Percentiles rank a stretch among this genome's conserved stretches.
phyloP scores from a whole-genome alignment of 2,329 filamentous ascomycete genomes.

The Neopestalotiopsis sp. region DNA sequence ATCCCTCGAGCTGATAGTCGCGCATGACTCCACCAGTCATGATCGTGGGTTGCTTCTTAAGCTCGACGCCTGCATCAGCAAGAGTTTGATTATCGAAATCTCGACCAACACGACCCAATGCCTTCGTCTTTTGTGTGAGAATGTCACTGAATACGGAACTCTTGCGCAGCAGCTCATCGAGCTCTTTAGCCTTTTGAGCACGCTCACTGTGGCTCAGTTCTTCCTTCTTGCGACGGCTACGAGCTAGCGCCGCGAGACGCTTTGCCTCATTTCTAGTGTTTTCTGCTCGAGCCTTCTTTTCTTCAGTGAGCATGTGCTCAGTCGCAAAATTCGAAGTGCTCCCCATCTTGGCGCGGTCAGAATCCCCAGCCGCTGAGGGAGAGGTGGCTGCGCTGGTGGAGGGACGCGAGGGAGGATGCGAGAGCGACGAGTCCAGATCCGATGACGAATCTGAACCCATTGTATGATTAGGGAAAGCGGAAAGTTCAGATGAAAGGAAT shows the following conservation, averaged over 20 bases:
- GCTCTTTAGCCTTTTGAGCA: constrained; percentile 62
- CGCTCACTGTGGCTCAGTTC: constrained; percentile 57
- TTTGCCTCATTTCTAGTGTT: constrained; percentile 57
- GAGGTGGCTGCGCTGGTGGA: constrained; percentile 31
- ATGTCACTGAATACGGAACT: constrained; percentile 68
- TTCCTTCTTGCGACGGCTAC: constrained; percentile 50
- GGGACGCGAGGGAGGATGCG: constrained; percentile 22
- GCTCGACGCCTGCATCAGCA: constrained; percentile 71
- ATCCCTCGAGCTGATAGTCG: constrained; percentile 89
- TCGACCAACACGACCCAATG: constrained; percentile 66
- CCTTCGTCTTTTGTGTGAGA: constrained; percentile 67
- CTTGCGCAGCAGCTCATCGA: constrained; percentile 64
- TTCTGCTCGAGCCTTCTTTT: constrained; percentile 49
- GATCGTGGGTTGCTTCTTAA: constrained; percentile 84
- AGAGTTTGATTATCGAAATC: constrained; percentile 64
- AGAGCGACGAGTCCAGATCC: constrained; percentile 11
- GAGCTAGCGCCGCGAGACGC: constrained; percentile 37
- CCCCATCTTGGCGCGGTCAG: constrained; percentile 30
- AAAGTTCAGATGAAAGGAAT: not conserved
- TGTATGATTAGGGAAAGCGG: not conserved
- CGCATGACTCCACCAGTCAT: constrained; percentile 90
- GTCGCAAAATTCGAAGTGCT: constrained; percentile 32
- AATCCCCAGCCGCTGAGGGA: constrained; percentile 25
- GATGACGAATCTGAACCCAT: constrained; percentile 19
- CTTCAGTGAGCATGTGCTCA: constrained; percentile 45